A percentile compares a stretch with the other conserved stretches of the same genome.
phyloP scores from a whole-genome alignment of 1,139 yeast genomes.

The Yamadazyma epiphylla region DNA sequence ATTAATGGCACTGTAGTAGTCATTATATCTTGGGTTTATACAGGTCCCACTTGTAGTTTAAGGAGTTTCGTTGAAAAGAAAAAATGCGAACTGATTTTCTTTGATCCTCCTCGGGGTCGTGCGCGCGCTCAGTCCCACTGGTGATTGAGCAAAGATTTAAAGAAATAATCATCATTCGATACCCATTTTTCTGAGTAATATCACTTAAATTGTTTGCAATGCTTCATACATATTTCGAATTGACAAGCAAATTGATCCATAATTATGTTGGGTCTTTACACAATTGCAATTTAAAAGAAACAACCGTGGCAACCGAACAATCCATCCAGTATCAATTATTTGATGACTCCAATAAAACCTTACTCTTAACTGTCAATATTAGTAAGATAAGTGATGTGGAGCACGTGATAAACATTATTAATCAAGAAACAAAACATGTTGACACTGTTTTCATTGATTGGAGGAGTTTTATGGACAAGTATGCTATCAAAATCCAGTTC shows the following conservation, averaged over 20 bases:
- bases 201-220: conserved; percentile 4
- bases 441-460: conserved; percentile 13
- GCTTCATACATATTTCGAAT: conserved; percentile 21
- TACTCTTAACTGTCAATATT: conserved; percentile 10
- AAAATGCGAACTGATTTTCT: too few species aligned
- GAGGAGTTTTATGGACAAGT: conserved; percentile 6
- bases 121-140: not conserved
- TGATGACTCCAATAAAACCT: conserved; percentile 1
- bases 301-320: conserved; percentile 9
- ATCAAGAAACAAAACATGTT: conserved; percentile 4
- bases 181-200: too few species aligned
- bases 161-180: too few species aligned
- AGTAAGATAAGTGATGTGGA: conserved; percentile 15
- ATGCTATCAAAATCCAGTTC: conserved; percentile 13
- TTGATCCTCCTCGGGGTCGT: not conserved
- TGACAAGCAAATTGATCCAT: conserved; percentile 22
- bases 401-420: conserved; percentile 22
- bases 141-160: too few species aligned
- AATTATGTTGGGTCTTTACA: conserved; percentile 20
- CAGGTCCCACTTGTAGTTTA: too few species aligned
- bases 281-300: conserved; percentile 3
- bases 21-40: too few species aligned
- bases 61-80: not conserved
- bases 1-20: conserved; percentile 91
- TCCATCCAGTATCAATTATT: conserved; percentile 16